Evolutionary conservation across 129 eudicot genomes (phyloP), one percentile per base, ranked within the genome.

Genomic region (Lonicera japonica): DNA sequence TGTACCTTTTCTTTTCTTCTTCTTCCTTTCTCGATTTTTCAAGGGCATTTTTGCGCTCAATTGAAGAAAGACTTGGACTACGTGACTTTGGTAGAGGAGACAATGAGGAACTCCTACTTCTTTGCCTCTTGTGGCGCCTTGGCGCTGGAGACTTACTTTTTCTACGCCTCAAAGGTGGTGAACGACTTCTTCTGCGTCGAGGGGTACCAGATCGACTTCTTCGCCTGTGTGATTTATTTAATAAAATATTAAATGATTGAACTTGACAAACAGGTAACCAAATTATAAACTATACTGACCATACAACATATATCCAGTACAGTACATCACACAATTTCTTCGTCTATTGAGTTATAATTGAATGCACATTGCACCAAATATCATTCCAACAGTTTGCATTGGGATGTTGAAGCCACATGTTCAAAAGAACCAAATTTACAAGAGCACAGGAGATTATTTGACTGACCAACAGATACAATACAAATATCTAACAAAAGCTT

Each of bases 1-100:
- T 18, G 21, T 75, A 92, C 98, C 98, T 92, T 80, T 82, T 81
- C 81, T 70, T 85, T 70, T 82, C 98, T 83, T 87, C 96, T 77
- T 84, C 88, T 76, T 88, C 98, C 77, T 77, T 89, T 71, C 65
- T 87, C 80, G 81, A 71, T 57, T 87, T 85, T 64, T 80, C 85
- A 73, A 58, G 71, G 2, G 95, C 84, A 62, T 46, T 76, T 80
- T 74, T 84, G 25, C 64, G 80, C 50, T 82, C 95, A 57, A 67
- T 58, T 0, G 91, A 82, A 11, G 78, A 72, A 43, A 73, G 50
- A 58, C 84, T 78, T 10, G 81, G 86, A 68, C n/a, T n/a, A n/a
- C n/a, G n/a, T n/a, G 95, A 80, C 69, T 80, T 77, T 34, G 71
- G 77, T 56, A 73, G 69, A 73, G 89, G 96, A 43, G 86, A 79